Percentiles rank a stretch among this genome's conserved stretches.
These are phyloP conservation scores for Cadophora gregata DNA, from an alignment of 2,329 filamentous ascomycete genomes.

Conservation along the genomic window DNA sequence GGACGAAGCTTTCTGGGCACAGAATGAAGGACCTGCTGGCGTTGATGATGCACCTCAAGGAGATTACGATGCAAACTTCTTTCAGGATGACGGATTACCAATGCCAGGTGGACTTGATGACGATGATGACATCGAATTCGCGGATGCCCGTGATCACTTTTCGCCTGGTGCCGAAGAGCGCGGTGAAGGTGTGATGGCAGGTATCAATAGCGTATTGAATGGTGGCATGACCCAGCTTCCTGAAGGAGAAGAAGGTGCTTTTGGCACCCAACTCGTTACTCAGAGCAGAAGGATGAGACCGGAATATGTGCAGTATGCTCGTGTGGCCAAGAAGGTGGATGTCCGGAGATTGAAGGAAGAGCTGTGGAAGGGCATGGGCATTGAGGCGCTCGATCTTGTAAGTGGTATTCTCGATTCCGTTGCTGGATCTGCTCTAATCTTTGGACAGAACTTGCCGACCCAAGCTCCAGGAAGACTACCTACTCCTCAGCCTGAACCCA, in stretches of 20 bases:
- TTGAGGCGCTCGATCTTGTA: slow-evolving; percentile 58
- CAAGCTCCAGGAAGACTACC: slow-evolving; percentile 43
- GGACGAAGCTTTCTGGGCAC: slow-evolving; percentile 96
- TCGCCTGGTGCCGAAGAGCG: slow-evolving; percentile 63
- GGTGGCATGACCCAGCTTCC: slow-evolving; percentile 55
- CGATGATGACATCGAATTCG: slow-evolving; percentile 76
- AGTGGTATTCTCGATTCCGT: slow-evolving; percentile 35
- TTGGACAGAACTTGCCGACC: slow-evolving; percentile 33
- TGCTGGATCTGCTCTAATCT: slow-evolving; percentile 27
- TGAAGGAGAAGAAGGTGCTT: slow-evolving; percentile 49
- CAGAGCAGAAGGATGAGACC: slow-evolving; percentile 66
- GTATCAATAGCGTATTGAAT: slow-evolving; percentile 56
- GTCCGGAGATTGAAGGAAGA: slow-evolving; percentile 72
- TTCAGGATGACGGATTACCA: slow-evolving; percentile 83
- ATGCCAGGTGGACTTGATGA: slow-evolving; percentile 65
- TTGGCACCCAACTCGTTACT: slow-evolving; percentile 72
- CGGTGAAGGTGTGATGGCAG: slow-evolving; percentile 53
- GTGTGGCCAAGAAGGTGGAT: slow-evolving; percentile 74
- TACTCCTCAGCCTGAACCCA: slow-evolving; percentile 45
- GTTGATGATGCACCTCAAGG: slow-evolving; percentile 69
- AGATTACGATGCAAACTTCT: slow-evolving; percentile 97
- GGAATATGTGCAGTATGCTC: slow-evolving; percentile 74
- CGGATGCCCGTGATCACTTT: slow-evolving; percentile 81
- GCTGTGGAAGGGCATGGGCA: slow-evolving; percentile 70
- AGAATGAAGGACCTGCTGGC: slow-evolving; percentile 59